These are phyloP conservation scores for Galerina sulciceps DNA, from an alignment of 768 basidiomycete genomes.

Conservation along the genomic window DNA sequence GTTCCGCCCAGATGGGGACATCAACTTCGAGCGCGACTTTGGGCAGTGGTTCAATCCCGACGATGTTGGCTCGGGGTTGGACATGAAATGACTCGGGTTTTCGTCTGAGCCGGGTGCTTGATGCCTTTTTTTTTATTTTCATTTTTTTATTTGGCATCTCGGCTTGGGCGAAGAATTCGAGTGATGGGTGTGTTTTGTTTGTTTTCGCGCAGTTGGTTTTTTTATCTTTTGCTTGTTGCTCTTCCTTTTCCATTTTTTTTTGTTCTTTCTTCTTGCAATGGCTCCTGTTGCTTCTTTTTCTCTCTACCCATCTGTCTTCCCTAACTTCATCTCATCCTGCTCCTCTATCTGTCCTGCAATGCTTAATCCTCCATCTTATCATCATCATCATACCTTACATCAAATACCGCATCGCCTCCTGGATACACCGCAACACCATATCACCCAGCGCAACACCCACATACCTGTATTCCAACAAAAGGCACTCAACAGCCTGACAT, in stretches of 20 bases:
- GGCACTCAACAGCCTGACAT: too few species aligned
- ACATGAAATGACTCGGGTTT: slow-evolving; percentile 31
- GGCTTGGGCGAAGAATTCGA: too few species aligned
- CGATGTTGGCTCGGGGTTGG: slow-evolving; percentile 35
- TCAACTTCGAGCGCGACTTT: slow-evolving; percentile 77
- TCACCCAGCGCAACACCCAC: too few species aligned
- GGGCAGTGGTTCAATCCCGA: slow-evolving; percentile 77
- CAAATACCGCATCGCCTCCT: neutral
- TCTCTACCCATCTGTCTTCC: neutral
- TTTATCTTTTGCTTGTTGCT: neutral
- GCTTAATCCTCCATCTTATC: neutral
- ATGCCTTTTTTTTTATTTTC: neutral
- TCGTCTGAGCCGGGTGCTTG: neutral
- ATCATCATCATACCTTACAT: neutral
- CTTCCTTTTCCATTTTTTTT: neutral
- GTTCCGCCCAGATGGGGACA: slow-evolving; percentile 49
- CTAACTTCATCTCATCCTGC: neutral
- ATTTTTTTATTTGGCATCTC: neutral
- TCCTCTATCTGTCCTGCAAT: neutral
- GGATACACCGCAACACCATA: neutral
- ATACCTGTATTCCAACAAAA: too few species aligned
- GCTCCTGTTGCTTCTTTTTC: neutral
- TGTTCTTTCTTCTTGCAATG: neutral
- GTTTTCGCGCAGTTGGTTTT: neutral
- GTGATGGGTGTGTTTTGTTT: too few species aligned